phyloP scores from a whole-genome alignment of 139 green algal species.

The Micromonas pusilla region DNA sequence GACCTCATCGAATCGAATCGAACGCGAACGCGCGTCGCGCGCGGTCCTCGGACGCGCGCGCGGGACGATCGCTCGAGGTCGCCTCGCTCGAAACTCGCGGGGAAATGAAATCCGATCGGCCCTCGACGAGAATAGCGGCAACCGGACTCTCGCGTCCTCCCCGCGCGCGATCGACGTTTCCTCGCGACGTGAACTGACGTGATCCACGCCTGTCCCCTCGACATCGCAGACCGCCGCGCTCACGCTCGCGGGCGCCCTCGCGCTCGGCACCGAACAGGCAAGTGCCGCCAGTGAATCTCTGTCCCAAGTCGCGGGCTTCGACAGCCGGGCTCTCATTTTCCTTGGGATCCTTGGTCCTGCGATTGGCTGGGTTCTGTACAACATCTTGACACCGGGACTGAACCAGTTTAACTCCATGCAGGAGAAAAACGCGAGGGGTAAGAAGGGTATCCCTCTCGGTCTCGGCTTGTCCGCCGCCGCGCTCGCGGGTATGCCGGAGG shows the following conservation, averaged over 20 bases:
- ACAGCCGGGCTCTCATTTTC: not conserved
- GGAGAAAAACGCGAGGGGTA: slow-evolving; percentile 32
- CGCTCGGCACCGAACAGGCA: not conserved
- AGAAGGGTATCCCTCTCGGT: not conserved
- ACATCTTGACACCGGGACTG: slow-evolving; percentile 52
- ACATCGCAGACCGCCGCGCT: not conserved
- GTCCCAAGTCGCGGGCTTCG: not conserved
- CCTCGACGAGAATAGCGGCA: no score
- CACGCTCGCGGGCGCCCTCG: not conserved
- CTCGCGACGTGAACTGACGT: no score
- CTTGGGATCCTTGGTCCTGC: slow-evolving; percentile 34
- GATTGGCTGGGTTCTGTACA: slow-evolving; percentile 67
- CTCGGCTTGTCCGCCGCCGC: slow-evolving; percentile 6
- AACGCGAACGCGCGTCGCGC: no score
- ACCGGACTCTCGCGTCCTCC: no score
- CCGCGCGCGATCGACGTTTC: no score
- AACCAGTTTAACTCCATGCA: slow-evolving; percentile 58
- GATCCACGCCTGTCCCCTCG: no score
- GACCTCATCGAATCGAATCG: no score
- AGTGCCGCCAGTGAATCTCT: not conserved
- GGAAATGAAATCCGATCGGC: no score
- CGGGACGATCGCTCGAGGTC: no score
- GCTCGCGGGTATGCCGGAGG: not conserved
- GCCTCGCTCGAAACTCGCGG: no score
- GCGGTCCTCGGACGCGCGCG: no score